These are phyloP conservation scores for Apophysomyces ossiformis DNA, from an alignment of 371 early-diverging fungal genomes.

Conservation along the genomic window DNA sequence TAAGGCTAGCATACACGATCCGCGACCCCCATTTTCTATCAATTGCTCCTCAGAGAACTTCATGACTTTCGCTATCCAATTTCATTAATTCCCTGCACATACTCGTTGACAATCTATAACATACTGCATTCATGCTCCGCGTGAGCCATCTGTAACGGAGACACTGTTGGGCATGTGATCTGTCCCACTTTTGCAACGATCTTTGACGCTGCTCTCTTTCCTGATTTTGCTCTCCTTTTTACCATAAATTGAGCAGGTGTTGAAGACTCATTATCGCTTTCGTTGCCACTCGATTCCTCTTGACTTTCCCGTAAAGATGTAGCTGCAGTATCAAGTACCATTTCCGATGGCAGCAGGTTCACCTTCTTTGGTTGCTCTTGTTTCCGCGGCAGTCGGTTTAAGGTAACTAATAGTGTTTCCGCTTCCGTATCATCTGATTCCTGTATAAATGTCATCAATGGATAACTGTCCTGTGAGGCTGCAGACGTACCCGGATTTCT, in stretches of 20 bases:
- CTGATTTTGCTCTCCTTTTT: conserved; percentile 9
- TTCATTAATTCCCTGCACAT: not conserved
- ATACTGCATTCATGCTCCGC: conserved; percentile 66
- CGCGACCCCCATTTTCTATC: conserved; percentile 82
- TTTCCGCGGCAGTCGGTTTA: conserved; percentile 61
- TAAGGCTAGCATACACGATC: conserved; percentile 70
- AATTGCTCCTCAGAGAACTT: conserved; percentile 71
- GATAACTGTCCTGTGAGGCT: not conserved
- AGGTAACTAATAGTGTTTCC: conserved; percentile 70
- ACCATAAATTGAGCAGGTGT: conserved; percentile 27
- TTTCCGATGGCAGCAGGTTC: conserved; percentile 60
- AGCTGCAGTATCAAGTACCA: conserved; percentile 52
- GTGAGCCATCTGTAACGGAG: conserved; percentile 68
- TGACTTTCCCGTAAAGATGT: conserved; percentile 44
- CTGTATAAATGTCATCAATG: conserved; percentile 24
- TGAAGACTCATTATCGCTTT: conserved; percentile 44
- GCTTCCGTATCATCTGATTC: conserved; percentile 72
- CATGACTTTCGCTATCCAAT: conserved; percentile 45
- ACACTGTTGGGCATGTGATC: conserved; percentile 55
- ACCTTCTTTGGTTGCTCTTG: conserved; percentile 11
- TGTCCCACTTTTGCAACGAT: conserved; percentile 33
- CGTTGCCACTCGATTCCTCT: conserved; percentile 37
- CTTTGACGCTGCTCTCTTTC: not conserved
- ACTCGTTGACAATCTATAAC: not conserved
- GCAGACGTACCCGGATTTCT: conserved; percentile 67